Evolutionary conservation across 2,329 filamentous ascomycete species (phyloP).

Genomic region (Nemania sp.): DNA sequence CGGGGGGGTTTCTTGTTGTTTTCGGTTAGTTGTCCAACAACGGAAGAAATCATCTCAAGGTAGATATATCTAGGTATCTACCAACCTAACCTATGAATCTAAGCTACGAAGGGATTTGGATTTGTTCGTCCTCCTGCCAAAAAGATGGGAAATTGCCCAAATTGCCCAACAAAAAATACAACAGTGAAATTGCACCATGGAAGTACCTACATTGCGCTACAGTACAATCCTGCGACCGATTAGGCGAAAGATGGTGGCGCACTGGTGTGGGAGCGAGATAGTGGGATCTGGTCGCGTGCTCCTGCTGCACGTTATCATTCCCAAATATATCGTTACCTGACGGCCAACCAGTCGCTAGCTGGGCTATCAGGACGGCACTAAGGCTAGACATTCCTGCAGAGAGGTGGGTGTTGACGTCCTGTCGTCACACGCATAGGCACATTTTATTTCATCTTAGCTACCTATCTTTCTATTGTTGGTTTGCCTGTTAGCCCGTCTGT

Average conservation of each 20-base stretch:
- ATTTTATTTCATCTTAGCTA: too few species aligned
- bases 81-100: background rate
- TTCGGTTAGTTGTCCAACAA: background rate
- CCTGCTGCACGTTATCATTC: constrained; percentile 29
- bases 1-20: background rate
- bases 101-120: background rate
- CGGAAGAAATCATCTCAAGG: background rate
- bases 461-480: constrained; percentile 1
- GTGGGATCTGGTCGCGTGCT: constrained; percentile 38
- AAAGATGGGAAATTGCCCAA: background rate
- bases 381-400: constrained; percentile 13
- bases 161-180: too few species aligned
- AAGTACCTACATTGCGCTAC: too few species aligned
- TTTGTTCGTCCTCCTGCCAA: background rate
- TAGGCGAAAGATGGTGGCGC: constrained; percentile 22
- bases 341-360: constrained; percentile 16
- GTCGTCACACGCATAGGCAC: constrained; percentile 12
- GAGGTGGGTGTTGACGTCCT: constrained; percentile 22
- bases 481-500: too few species aligned
- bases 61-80: background rate
- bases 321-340: constrained; percentile 17
- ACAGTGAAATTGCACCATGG: background rate
- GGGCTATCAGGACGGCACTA: constrained; percentile 7
- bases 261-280: constrained; percentile 20
- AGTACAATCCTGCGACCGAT: constrained; percentile 24